Conservation (phyloP, 306 rosid species). For the Luffa acutangula region DNA sequence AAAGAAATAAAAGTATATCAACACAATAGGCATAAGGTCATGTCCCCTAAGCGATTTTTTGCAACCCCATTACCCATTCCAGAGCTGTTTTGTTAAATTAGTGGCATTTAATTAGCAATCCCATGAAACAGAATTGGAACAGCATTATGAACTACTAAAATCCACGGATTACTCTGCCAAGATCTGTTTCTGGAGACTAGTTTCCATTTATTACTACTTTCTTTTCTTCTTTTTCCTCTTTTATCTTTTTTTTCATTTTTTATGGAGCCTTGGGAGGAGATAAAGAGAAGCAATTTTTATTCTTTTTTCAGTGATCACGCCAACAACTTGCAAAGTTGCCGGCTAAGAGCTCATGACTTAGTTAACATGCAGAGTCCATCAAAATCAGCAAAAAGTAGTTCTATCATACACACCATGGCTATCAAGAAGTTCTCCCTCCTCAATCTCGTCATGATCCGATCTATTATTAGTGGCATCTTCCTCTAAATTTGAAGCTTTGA, state of each 20-base stretch:
- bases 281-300: background rate
- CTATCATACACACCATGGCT: slow-evolving; percentile 63
- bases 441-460: slow-evolving; percentile 55
- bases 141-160: background rate
- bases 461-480: slow-evolving; percentile 24
- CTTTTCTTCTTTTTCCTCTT: background rate
- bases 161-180: background rate
- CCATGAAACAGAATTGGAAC: background rate
- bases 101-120: background rate
- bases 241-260: background rate
- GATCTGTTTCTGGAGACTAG: background rate
- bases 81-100: background rate
- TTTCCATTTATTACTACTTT: background rate
- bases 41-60: background rate
- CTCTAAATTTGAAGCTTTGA: slow-evolving; percentile 22
- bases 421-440: slow-evolving; percentile 97
- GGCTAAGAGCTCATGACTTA: background rate
- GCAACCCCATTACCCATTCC: background rate
- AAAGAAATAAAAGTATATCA: background rate
- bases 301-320: background rate
- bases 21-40: background rate
- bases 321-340: background rate
- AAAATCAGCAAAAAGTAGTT: background rate
- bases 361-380: background rate
- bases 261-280: background rate